phyloP scores from a whole-genome alignment of 2,329 filamentous ascomycete genomes.

The Stachybotrys echinatus region DNA sequence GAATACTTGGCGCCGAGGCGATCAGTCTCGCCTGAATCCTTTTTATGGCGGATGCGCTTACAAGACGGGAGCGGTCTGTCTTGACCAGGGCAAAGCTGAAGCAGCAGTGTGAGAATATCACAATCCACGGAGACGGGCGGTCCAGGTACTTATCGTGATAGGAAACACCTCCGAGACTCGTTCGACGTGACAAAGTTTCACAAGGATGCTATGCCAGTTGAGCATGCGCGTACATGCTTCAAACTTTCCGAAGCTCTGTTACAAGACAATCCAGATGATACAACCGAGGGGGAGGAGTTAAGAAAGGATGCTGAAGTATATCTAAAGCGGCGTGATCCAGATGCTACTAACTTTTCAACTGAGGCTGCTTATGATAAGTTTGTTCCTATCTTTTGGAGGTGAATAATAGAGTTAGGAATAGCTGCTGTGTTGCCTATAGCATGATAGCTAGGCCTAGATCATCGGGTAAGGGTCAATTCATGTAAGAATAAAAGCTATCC shows the following conservation, averaged over 20 bases:
- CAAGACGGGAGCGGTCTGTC: not conserved
- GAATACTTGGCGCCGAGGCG: not conserved
- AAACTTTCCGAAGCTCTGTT: not conserved
- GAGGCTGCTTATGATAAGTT: not conserved
- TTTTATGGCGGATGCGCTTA: not conserved
- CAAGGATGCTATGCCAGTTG: not conserved
- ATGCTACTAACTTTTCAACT: not conserved
- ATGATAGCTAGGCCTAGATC: too few species aligned
- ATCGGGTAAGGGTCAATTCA: too few species aligned
- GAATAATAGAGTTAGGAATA: too few species aligned
- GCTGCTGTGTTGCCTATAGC: too few species aligned
- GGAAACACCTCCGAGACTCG: not conserved
- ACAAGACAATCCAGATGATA: not conserved
- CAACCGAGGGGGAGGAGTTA: not conserved
- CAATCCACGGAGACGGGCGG: not conserved
- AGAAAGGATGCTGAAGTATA: not conserved
- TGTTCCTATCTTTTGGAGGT: not conserved
- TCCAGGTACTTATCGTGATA: not conserved
- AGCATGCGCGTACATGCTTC: not conserved
- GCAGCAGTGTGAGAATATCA: not conserved
- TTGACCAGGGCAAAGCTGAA: not conserved
- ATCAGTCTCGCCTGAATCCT: not conserved
- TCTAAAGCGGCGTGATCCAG: not conserved
- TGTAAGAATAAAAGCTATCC: too few species aligned
- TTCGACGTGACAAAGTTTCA: not conserved